phyloP scores from a whole-genome alignment of 2,329 filamentous ascomycete species.

The Ascochyta fabae region DNA sequence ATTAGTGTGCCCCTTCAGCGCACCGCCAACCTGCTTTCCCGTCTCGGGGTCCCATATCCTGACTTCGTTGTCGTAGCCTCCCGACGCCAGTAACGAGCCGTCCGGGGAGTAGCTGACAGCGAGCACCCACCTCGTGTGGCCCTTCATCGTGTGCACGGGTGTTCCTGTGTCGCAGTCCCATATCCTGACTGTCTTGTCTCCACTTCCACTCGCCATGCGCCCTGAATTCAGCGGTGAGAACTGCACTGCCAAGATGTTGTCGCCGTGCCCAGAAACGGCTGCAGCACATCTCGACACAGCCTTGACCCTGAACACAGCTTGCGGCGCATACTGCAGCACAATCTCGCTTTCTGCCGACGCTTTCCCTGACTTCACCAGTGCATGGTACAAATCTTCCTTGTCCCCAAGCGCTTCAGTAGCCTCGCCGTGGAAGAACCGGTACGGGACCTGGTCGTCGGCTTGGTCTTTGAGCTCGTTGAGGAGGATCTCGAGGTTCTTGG shows the following conservation, averaged over 20 bases:
- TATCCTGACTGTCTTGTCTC: slow-evolving; percentile 88
- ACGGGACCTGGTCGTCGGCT: slow-evolving; percentile 69
- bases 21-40: slow-evolving; percentile 73
- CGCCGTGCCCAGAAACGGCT: slow-evolving; percentile 87
- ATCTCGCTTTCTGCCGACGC: slow-evolving; percentile 65
- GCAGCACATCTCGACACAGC: slow-evolving; percentile 89
- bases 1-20: slow-evolving; percentile 84
- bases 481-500: slow-evolving; percentile 87
- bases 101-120: slow-evolving; percentile 88
- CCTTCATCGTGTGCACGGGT: slow-evolving; percentile 81
- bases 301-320: slow-evolving; percentile 92
- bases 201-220: slow-evolving; percentile 83
- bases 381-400: slow-evolving; percentile 53
- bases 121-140: slow-evolving; percentile 89
- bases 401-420: slow-evolving; percentile 54
- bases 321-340: slow-evolving; percentile 72
- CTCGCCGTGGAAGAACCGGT: slow-evolving; percentile 66
- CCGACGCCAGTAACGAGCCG: slow-evolving; percentile 80
- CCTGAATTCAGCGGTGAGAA: slow-evolving; percentile 83
- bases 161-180: slow-evolving; percentile 97
- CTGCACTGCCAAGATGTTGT: slow-evolving; percentile 83
- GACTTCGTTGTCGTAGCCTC: slow-evolving; percentile 92
- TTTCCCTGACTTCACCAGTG: slow-evolving; percentile 51
- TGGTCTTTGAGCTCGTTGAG: slow-evolving; percentile 80
- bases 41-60: slow-evolving; percentile 86